Percentiles rank a stretch among this genome's conserved stretches.
These are phyloP conservation scores for Metschnikowia corniflorae DNA, from an alignment of 805 yeast species.

Conservation along the genomic window DNA sequence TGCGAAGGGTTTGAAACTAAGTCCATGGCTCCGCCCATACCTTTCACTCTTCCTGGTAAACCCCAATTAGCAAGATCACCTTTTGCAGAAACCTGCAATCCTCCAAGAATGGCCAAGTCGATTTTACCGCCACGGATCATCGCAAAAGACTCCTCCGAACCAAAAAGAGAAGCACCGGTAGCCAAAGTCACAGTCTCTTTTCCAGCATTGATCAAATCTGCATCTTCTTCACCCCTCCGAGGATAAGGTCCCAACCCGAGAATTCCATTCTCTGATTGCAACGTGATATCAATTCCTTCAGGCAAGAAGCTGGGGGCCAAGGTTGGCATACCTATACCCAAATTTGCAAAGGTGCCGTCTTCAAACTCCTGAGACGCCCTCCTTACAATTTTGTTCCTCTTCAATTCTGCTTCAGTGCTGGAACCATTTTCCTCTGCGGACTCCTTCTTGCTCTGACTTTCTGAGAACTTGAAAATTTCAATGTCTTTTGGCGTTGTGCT, in stretches of 20 bases:
- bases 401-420: constrained; percentile 16
- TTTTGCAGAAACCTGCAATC: constrained; percentile 44
- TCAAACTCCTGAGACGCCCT: constrained; percentile 46
- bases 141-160: constrained; percentile 48
- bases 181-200: constrained; percentile 47
- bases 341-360: constrained; percentile 42
- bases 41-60: constrained; percentile 47
- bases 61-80: constrained; percentile 56
- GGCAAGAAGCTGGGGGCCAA: constrained; percentile 42
- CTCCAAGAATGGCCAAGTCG: constrained; percentile 44
- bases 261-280: constrained; percentile 50
- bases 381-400: constrained; percentile 35
- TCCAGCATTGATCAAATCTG: constrained; percentile 50
- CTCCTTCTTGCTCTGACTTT: constrained; percentile 7
- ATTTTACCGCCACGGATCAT: constrained; percentile 49
- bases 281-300: constrained; percentile 31
- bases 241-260: constrained; percentile 50
- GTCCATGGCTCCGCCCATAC: constrained; percentile 57
- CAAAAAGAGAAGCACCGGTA: constrained; percentile 47
- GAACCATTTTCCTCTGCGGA: constrained; percentile 5
- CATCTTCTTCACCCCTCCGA: constrained; percentile 38
- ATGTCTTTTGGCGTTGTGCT: constrained; percentile 42
- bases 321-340: constrained; percentile 53
- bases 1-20: constrained; percentile 44
- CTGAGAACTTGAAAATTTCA: constrained; percentile 32